A percentile compares a stretch with the other conserved stretches of the same genome.
Conservation (phyloP, 2,329 filamentous ascomycete genomes). For the Purpureocillium takamizusanense region DNA sequence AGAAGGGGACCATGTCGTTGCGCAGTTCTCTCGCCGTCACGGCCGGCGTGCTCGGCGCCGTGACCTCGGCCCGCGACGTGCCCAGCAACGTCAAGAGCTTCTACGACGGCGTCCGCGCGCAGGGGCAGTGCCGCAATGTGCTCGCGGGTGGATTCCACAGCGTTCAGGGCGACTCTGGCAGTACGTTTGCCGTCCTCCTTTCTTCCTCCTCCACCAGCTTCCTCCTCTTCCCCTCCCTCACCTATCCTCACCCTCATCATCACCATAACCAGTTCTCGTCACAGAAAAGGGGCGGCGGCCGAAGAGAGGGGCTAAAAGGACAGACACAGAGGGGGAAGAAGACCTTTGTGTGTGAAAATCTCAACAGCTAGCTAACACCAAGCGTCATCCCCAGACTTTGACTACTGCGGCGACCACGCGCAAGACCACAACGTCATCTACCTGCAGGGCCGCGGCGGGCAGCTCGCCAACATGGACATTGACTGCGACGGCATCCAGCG, state of each 20-base stretch:
- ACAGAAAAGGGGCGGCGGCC: too few relatives aligned
- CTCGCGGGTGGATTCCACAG: constrained; percentile 32
- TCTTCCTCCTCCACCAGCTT: too few relatives aligned
- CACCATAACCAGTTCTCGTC: too few relatives aligned
- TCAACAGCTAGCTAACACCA: too few relatives aligned
- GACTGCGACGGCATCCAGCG: constrained; percentile 46
- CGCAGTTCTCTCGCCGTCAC: constrained; percentile 7
- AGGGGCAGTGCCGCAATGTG: constrained; percentile 26
- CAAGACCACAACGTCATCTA: constrained; percentile 34
- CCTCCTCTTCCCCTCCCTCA: too few relatives aligned
- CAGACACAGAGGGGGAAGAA: too few relatives aligned
- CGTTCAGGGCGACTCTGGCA: constrained; percentile 22
- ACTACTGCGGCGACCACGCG: constrained; percentile 39
- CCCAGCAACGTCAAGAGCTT: constrained; percentile 31
- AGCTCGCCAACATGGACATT: constrained; percentile 47
- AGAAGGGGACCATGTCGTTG: neutral
- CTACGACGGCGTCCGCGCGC: constrained; percentile 27
- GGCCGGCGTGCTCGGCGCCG: constrained; percentile 11
- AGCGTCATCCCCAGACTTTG: too few relatives aligned
- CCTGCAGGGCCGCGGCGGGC: constrained; percentile 30
- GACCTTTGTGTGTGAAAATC: too few relatives aligned
- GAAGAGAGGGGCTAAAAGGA: too few relatives aligned
- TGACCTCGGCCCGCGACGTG: constrained; percentile 21
- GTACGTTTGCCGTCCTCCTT: constrained; percentile 14
- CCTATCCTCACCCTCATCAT: too few relatives aligned